Percentiles rank a stretch among this genome's conserved stretches.
Conservation (phyloP, 345 rosid genomes). For the Laguncularia racemosa region DNA sequence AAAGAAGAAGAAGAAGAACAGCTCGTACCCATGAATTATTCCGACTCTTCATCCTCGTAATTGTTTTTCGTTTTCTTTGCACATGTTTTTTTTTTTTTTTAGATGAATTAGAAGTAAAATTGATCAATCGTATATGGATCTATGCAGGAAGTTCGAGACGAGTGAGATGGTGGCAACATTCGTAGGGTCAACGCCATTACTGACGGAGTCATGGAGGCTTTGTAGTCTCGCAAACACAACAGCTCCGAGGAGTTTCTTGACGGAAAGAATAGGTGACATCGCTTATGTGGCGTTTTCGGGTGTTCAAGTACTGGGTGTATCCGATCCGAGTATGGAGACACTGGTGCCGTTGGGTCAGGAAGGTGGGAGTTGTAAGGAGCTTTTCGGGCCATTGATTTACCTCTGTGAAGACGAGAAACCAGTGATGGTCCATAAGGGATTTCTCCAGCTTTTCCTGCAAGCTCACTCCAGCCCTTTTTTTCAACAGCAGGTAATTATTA, state of each 20-base stretch:
- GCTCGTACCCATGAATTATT: too few relatives aligned
- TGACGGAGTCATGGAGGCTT: conserved; percentile 46
- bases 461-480: conserved; percentile 8
- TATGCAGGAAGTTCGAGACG: conserved; percentile 47
- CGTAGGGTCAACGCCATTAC: conserved; percentile 50
- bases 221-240: conserved; percentile 32
- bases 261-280: conserved; percentile 22
- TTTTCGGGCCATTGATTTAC: conserved; percentile 29
- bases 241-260: conserved; percentile 13
- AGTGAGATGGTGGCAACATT: conserved; percentile 66
- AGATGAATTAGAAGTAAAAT: too few relatives aligned
- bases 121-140: too few relatives aligned
- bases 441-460: conserved; percentile 31
- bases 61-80: too few relatives aligned
- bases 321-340: conserved; percentile 8
- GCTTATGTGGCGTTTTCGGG: conserved; percentile 52
- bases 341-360: conserved; percentile 16
- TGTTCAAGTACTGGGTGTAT: conserved; percentile 9
- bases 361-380: background rate
- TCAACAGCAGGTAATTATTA: conserved; percentile 55
- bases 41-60: too few relatives aligned
- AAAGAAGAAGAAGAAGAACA: too few relatives aligned
- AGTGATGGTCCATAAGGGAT: conserved; percentile 39
- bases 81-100: too few relatives aligned
- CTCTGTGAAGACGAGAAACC: conserved; percentile 31